Conservation (phyloP, 352 stramenopile species). For the Globisporangium ultimum region DNA sequence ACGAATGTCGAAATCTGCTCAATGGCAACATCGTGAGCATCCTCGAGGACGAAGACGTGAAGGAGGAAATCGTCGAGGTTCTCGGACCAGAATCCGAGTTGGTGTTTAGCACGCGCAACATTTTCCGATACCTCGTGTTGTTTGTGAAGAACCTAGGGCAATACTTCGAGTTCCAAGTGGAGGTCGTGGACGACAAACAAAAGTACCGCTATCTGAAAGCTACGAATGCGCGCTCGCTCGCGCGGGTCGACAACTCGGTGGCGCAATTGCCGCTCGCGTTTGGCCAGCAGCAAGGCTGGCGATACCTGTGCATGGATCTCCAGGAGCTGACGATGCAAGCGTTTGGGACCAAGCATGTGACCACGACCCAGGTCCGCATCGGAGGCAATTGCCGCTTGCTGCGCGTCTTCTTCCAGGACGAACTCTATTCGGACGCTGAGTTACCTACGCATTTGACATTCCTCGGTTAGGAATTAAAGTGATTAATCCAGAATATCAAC, state of each 20-base stretch:
- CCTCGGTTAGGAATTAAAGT: conserved; percentile 25
- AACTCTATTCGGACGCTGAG: conserved; percentile 64
- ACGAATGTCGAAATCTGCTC: conserved; percentile 56
- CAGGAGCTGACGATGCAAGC: conserved; percentile 61
- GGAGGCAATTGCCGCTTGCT: conserved; percentile 66
- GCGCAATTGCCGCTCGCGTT: conserved; percentile 67
- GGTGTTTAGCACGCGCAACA: conserved; percentile 58
- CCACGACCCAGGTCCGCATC: conserved; percentile 64
- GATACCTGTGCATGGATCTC: conserved; percentile 76
- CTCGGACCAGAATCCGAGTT: conserved; percentile 64
- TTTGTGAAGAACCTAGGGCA: conserved; percentile 80
- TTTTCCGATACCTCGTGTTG: conserved; percentile 80
- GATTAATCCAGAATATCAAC: too few species aligned
- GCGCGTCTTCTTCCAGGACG: conserved; percentile 79
- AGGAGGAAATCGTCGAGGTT: conserved; percentile 77
- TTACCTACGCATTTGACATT: conserved; percentile 70
- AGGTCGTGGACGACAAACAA: conserved; percentile 67
- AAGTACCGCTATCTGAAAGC: conserved; percentile 53
- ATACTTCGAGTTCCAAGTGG: conserved; percentile 69
- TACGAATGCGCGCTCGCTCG: conserved; percentile 73
- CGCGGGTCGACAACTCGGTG: conserved; percentile 40
- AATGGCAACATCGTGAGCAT: conserved; percentile 69
- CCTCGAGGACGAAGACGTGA: conserved; percentile 69
- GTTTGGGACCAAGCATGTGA: conserved; percentile 70
- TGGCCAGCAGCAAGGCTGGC: conserved; percentile 41